Evolutionary conservation across 1,284 basidiomycete genomes (phyloP), one percentile per base, ranked within the genome.

Genomic region (Pterulicium gracile): DNA sequence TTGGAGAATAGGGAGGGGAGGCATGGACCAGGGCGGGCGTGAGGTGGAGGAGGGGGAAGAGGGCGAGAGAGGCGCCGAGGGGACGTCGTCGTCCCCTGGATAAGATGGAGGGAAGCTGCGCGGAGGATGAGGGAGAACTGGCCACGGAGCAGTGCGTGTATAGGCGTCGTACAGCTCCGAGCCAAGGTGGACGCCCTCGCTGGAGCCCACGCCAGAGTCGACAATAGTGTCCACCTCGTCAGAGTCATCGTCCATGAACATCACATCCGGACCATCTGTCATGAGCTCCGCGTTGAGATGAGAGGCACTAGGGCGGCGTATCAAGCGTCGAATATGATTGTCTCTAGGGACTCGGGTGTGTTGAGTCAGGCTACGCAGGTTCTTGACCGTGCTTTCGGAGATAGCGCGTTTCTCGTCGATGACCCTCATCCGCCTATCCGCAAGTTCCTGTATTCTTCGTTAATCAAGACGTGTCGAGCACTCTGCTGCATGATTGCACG

Each of bases 161-260:
- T 72, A 70, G 22, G 73, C 73, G 45, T 77, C 74, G 54, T 70
- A 78, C 17, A 84, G 51, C 44, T 81, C 76, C 3, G 74, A 59
- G 51, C 74, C 75, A 43, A 73, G 54, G 35, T 77, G 73, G 41
- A 65, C 65, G 22, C 78, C 78, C 55, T 82, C 79, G 22, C 67
- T 53, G 3, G 57, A 54, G 2, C 58, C 54, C 4, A 57, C 52
- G 21, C 52, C 52, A 32, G 62, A 59, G 32, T 67, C 63, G 43
- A 69, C 50, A 54, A 68, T 57, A 44, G 57, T 63, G 20, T 65
- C 69, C 49, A 68, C 65, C 24, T 78, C 72, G 20, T 76, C 74
- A 7, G 79, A 77, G n/a, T 79, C 79, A 3, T 81, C 79, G 14
- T 78, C 74, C 50, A 73, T 59, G 5, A 75, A 71, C 55, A 75